These are phyloP conservation scores for Martiniozyma abietophila DNA, from an alignment of 805 yeast genomes.

Conservation along the genomic window DNA sequence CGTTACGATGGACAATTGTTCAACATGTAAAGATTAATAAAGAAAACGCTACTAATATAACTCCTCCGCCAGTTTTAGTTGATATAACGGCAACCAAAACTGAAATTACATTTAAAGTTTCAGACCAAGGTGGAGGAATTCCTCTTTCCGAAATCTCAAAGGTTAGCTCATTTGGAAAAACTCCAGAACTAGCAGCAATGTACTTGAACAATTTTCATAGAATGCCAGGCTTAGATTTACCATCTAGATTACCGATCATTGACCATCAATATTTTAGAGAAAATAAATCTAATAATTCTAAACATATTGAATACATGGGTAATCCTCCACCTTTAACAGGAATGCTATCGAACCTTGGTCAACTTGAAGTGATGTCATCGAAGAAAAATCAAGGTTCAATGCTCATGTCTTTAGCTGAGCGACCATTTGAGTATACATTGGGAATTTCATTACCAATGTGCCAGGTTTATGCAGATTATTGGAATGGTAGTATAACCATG, in stretches of 20 bases:
- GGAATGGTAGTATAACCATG: constrained; percentile 87
- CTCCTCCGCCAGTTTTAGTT: constrained; percentile 69
- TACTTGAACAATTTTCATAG: constrained; percentile 60
- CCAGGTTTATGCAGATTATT: constrained; percentile 86
- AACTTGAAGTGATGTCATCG: constrained; percentile 21
- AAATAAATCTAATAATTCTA: neutral
- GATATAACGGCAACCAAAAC: constrained; percentile 60
- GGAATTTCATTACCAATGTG: constrained; percentile 93
- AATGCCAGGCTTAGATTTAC: constrained; percentile 51
- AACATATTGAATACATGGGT: neutral
- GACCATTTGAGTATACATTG: constrained; percentile 66
- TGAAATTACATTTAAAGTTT: constrained; percentile 64
- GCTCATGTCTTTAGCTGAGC: constrained; percentile 51
- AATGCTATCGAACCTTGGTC: constrained; percentile 24
- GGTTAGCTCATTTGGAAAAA: constrained; percentile 84
- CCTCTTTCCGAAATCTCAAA: constrained; percentile 46
- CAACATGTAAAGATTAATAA: constrained; percentile 27
- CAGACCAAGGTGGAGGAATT: constrained; percentile 90
- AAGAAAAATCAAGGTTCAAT: constrained; percentile 34
- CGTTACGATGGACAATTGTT: constrained; percentile 70
- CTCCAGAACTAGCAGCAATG: constrained; percentile 46
- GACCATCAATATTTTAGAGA: constrained; percentile 12
- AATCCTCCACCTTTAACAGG: constrained; percentile 16
- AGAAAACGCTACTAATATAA: constrained; percentile 11
- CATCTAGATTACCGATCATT: constrained; percentile 20